Conservation (phyloP, 2,329 filamentous ascomycete species). For the Parascedosporium putredinis region DNA sequence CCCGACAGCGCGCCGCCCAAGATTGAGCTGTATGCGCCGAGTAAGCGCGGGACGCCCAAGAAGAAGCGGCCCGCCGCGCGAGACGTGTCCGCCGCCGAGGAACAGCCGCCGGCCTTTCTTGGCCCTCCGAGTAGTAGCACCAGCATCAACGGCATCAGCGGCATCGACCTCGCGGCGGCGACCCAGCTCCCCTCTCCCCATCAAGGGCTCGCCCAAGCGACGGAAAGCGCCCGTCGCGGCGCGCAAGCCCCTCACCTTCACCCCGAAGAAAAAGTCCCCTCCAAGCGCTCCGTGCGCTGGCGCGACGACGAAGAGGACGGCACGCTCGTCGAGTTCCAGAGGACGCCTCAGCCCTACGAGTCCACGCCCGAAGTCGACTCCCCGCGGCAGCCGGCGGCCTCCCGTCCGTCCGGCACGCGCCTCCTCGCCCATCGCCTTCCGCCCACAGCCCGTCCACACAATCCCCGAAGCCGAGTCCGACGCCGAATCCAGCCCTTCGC, state of each 20-base stretch:
- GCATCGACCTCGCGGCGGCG: too few relatives aligned
- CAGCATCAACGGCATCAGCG: too few relatives aligned
- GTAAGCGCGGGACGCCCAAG: conserved; percentile 66
- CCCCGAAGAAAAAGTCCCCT: conserved; percentile 66
- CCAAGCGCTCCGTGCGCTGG: conserved; percentile 79
- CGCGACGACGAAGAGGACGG: conserved; percentile 82
- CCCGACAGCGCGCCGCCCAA: conserved; percentile 61
- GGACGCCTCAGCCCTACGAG: conserved; percentile 65
- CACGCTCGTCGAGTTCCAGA: conserved; percentile 79
- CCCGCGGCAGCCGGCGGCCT: too few relatives aligned
- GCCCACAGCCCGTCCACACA: conserved; percentile 9
- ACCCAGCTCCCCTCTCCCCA: conserved; percentile 35
- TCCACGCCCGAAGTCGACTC: conserved; percentile 28
- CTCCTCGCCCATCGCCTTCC: conserved; percentile 35
- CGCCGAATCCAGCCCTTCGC: conserved; percentile 46
- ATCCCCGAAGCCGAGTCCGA: conserved; percentile 30
- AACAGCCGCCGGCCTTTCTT: conserved; percentile 11
- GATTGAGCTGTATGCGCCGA: conserved; percentile 50
- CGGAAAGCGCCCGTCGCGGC: conserved; percentile 51
- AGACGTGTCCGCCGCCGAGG: conserved; percentile 4
- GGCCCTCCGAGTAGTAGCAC: too few relatives aligned
- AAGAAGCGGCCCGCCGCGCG: conserved; percentile 40
- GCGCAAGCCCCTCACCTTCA: conserved; percentile 68
- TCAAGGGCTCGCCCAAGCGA: conserved; percentile 51
- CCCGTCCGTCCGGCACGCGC: conserved; percentile 25